Evolutionary conservation across 768 basidiomycete species (phyloP), one percentile per base, ranked within the genome.

Genomic region (Chalciporus sphaerocephalus): DNA sequence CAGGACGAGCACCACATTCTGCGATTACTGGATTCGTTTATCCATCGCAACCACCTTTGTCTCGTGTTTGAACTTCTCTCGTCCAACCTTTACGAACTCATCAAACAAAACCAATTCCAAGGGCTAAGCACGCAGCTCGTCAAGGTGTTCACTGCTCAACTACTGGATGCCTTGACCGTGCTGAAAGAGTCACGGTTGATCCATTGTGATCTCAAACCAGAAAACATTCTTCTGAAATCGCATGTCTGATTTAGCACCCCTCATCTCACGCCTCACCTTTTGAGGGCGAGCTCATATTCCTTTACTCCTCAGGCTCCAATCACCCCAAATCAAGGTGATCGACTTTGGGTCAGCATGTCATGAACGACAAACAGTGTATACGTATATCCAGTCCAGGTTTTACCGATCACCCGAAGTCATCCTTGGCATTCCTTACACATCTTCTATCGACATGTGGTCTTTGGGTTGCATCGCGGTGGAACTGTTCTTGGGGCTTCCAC

Each of bases 71-170:
- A 99, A 67, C 78, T 97, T 38, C 79, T 99, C 9, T 94, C 92
- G 6, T 96, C 92, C 24, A 99, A 99, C 60, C 76, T 99, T 46
- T 99, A 98, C 73, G 96, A 99, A 67, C 79, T 99, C 61, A 98
- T 99, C 80, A 99, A 99, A 73, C 96, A 99, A 71, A 99, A 99
- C 68, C 92, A 94, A 63, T 99, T 98, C 76, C 90, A 96, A 66
- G 96, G 96, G 2, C 72, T 99, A 36, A 91, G 87, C 67, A 95
- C 93, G 5, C 91, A 94, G 61, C 85, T 99, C 39, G 96, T 99
- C 61, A 95, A 98, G 62, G 96, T 99, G 36, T 99, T 99, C 64
- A 98, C 95, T 54, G 88, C 90, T 0, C 96, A 99, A 66, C 70
- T 99, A 22, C 72, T 99, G 46, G 95, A 99, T 60, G 84, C 95